Evolutionary conservation across 1,139 yeast genomes (phyloP).

Genomic region (Kodamaea ohmeri): DNA sequence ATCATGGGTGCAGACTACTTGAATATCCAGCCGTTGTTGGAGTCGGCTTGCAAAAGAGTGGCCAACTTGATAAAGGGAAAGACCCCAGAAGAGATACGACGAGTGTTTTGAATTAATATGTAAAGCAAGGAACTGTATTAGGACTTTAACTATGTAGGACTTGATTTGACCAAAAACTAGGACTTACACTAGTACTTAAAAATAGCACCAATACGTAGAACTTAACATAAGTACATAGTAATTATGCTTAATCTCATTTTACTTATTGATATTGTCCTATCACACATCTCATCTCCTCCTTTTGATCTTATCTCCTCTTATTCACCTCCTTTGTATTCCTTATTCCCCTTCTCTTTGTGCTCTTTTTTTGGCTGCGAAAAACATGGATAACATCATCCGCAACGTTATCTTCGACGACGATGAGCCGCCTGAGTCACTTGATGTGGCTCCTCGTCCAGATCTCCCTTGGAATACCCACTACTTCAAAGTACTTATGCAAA

Average conservation of each 20-base stretch:
- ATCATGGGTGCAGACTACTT: constrained; percentile 93
- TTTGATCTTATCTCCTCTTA: too few relatives aligned
- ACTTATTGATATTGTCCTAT: background rate
- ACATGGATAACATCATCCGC: constrained; percentile 1
- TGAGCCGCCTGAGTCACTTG: background rate
- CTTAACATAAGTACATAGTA: too few relatives aligned
- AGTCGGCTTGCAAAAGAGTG: constrained; percentile 94
- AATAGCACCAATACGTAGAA: too few relatives aligned
- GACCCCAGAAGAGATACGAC: constrained; percentile 93
- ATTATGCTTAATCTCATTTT: too few relatives aligned
- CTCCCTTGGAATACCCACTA: constrained; percentile 40
- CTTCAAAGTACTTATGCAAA: constrained; percentile 4
- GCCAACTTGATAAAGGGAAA: constrained; percentile 98
- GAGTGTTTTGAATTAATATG: constrained; percentile 61
- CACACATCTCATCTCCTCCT: background rate
- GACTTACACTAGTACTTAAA: too few relatives aligned
- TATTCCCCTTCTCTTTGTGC: background rate
- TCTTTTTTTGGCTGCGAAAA: constrained; percentile 1
- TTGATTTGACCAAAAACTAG: too few relatives aligned
- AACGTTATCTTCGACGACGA: constrained; percentile 34
- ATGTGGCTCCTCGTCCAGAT: background rate
- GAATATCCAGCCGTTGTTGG: constrained; percentile 87
- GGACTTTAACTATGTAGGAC: too few relatives aligned
- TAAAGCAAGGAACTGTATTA: background rate
- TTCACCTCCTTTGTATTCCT: background rate